Percentiles rank a stretch among this genome's conserved stretches.
phyloP scores from a whole-genome alignment of 768 basidiomycete genomes.

The Serendipita sp. region DNA sequence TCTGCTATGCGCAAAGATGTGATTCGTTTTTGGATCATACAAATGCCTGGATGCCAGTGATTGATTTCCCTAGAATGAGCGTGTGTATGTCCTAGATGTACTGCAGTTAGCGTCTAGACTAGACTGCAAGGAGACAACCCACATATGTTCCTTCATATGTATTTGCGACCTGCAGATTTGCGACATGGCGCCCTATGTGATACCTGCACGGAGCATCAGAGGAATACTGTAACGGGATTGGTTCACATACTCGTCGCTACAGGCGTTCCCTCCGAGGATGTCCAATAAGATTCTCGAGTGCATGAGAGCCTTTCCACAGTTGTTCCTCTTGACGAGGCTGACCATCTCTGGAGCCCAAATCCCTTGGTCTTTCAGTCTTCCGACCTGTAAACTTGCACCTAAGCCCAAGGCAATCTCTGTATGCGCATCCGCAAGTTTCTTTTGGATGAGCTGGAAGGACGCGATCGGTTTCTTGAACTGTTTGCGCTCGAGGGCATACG shows the following conservation, averaged over 20 bases:
- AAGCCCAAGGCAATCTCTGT: constrained; percentile 71
- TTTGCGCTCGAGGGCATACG: constrained; percentile 75
- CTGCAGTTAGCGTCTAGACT: constrained; percentile 10
- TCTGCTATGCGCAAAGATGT: too few relatives aligned
- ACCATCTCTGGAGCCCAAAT: constrained; percentile 79
- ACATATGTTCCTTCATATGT: constrained; percentile 79
- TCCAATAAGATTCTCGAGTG: constrained; percentile 72
- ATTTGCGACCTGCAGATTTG: constrained; percentile 89
- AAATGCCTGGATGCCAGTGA: constrained; percentile 83
- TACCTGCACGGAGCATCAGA: constrained; percentile 35
- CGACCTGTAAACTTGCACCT: constrained; percentile 54
- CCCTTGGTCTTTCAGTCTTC: constrained; percentile 71
- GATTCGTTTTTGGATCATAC: constrained; percentile 16
- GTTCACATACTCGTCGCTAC: constrained; percentile 66
- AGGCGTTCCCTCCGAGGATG: constrained; percentile 87
- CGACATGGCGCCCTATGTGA: constrained; percentile 86
- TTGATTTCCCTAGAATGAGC: constrained; percentile 85
- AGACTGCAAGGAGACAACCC: constrained; percentile 14
- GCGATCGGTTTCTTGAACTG: constrained; percentile 85
- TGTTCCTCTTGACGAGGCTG: constrained; percentile 87
- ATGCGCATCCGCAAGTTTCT: constrained; percentile 90
- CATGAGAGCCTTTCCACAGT: constrained; percentile 82
- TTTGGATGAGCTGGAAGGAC: constrained; percentile 93
- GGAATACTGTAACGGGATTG: background rate
- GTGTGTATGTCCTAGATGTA: constrained; percentile 62